A percentile compares a stretch with the other conserved stretches of the same genome.
phyloP scores from a whole-genome alignment of 2,329 filamentous ascomycete genomes.

The Colletotrichum musae region DNA sequence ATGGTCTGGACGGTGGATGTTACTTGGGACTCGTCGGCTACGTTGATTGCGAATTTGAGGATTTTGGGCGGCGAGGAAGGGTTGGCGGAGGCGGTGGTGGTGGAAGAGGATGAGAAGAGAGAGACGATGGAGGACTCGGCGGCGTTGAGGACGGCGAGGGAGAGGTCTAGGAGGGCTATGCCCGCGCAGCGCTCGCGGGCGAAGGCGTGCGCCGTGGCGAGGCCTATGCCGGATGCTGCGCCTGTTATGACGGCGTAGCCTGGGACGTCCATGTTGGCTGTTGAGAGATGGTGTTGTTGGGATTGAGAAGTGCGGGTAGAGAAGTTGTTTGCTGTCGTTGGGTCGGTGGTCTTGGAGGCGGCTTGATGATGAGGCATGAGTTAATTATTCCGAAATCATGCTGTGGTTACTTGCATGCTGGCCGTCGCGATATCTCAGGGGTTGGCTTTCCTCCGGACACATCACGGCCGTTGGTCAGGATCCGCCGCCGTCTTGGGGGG shows the following conservation, averaged over 20 bases:
- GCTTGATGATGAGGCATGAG: too few relatives aligned
- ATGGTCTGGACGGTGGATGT: slow-evolving; percentile 45
- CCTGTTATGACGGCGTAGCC: slow-evolving; percentile 51
- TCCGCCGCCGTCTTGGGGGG: too few relatives aligned
- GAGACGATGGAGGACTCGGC: slow-evolving; percentile 43
- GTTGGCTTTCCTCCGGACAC: too few relatives aligned
- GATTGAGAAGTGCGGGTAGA: too few relatives aligned
- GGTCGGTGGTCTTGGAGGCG: too few relatives aligned
- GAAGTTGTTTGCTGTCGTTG: too few relatives aligned
- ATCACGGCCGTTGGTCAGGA: too few relatives aligned
- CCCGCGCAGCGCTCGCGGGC: slow-evolving; percentile 48
- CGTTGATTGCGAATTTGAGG: slow-evolving; percentile 4
- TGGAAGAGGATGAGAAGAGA: slow-evolving; percentile 8
- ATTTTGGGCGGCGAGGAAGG: too few relatives aligned
- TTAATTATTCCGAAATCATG: too few relatives aligned
- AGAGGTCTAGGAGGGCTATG: slow-evolving; percentile 48
- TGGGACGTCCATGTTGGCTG: slow-evolving; percentile 46
- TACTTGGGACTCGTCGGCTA: slow-evolving; percentile 49
- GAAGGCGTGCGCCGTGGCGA: slow-evolving; percentile 48
- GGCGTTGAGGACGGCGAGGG: slow-evolving; percentile 9
- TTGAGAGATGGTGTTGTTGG: background rate
- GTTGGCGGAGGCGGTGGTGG: too few relatives aligned
- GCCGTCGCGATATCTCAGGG: too few relatives aligned
- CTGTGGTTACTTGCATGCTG: too few relatives aligned
- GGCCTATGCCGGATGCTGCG: slow-evolving; percentile 50